These are phyloP conservation scores for Chrysanthemum seticuspe DNA, from an alignment of 129 eudicot genomes.

Conservation along the genomic window DNA sequence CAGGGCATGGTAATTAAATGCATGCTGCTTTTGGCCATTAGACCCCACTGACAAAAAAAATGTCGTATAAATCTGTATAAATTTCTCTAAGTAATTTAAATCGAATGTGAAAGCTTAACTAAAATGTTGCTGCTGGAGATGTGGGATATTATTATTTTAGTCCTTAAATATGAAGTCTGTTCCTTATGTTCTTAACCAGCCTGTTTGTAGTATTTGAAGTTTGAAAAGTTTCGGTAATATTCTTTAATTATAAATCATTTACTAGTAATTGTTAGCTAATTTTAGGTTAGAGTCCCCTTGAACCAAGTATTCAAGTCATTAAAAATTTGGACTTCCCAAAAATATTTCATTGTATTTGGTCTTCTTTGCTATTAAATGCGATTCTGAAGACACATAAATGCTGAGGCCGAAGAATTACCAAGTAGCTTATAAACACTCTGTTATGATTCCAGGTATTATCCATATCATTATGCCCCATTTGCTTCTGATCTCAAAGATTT, in stretches of 20 bases:
- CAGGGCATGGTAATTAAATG: slow-evolving; percentile 1
- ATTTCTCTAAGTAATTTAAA: background rate
- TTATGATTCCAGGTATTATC: slow-evolving; percentile 70
- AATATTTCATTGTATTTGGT: too few relatives aligned
- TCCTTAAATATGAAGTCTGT: background rate
- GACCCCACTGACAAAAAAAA: background rate
- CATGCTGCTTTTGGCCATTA: slow-evolving; percentile 1
- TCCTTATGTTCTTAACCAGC: slow-evolving; percentile 3
- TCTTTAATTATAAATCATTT: slow-evolving; percentile 9
- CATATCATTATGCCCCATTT: slow-evolving; percentile 98
- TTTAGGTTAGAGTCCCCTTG: slow-evolving; percentile 12
- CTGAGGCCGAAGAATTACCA: background rate
- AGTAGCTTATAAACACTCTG: background rate
- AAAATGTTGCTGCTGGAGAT: background rate
- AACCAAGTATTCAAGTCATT: background rate
- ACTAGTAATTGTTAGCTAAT: background rate
- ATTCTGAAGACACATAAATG: background rate
- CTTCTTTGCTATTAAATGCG: background rate
- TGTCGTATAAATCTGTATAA: background rate
- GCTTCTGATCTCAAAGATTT: slow-evolving; percentile 93
- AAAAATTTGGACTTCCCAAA: too few relatives aligned
- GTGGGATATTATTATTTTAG: background rate
- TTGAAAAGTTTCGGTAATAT: background rate
- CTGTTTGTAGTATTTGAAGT: slow-evolving; percentile 12
- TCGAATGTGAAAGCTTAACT: background rate